A percentile compares a stretch with the other conserved stretches of the same genome.
Conservation (phyloP, 441 rosid genomes). For the Metrosideros polymorpha region DNA sequence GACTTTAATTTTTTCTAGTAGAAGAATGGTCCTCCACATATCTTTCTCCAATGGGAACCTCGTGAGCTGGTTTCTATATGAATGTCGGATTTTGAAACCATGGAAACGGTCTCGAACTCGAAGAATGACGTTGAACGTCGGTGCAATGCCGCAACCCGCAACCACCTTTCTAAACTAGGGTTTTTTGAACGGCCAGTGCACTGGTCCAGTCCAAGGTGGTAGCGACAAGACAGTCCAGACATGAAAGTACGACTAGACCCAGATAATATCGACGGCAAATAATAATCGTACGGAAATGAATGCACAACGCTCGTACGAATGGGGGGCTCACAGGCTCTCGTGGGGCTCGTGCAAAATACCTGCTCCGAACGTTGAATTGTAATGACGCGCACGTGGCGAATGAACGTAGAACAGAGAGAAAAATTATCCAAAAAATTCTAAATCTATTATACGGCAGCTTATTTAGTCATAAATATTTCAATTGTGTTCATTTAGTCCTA, state of each 20-base stretch:
- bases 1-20: not conserved
- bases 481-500: too few species aligned
- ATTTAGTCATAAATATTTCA: too few species aligned
- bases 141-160: not conserved
- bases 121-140: not conserved
- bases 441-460: too few species aligned
- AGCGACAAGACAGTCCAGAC: not conserved
- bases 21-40: not conserved
- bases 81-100: not conserved
- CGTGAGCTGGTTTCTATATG: not conserved
- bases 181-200: not conserved
- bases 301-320: not conserved
- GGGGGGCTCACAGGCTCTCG: not conserved
- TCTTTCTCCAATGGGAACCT: too few species aligned
- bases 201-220: not conserved
- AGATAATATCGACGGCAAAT: too few species aligned
- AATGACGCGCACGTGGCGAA: not conserved
- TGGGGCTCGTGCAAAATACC: not conserved
- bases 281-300: too few species aligned
- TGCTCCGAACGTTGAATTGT: not conserved
- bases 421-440: too few species aligned
- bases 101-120: not conserved
- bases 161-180: not conserved
- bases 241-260: not conserved
- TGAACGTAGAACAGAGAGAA: too few species aligned